Base-by-base conservation (phyloP, 2,329 filamentous ascomycete species). In the Sporothrix humicola region DNA sequence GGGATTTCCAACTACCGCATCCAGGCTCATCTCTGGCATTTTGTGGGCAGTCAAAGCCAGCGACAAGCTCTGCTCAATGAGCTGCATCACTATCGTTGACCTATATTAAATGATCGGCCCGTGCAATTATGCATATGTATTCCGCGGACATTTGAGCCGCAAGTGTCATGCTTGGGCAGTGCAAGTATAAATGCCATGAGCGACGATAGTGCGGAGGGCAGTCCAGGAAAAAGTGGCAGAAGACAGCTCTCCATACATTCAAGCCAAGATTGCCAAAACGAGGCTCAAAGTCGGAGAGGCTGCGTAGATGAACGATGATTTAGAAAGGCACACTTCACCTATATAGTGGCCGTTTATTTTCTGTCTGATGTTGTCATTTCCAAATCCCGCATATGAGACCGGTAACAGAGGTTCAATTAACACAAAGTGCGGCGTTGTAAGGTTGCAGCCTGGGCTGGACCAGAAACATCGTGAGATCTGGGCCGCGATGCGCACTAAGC, bases 71-170 rank as follows among this genome's bases (percentile, higher is more conserved):
- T n/a, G 2, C 7, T 4, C 2, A 17, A 46, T 44, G 8, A 46
- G 2, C 17, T 50, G 26, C 17, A 31, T 23, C 42, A 44, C 44
- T 13, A 23, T 13, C 63, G 15, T 15, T 17, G 20, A 44, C 8
- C 10, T 3, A 31, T 7, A 46, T 48, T 23, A 26, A 68, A 5
- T 50, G 63, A 68, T 68, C 63, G 44, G 63, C 63, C 63, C 63
- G 63, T 46, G 15, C 63, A 23, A 48, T 68, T 50, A 50, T 68
- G 63, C 63, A 68, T 66, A 26, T 68, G 20, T 68, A 23, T 48
- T 68, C 44, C 63, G 20, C 63, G 20, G 20, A 12, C 44, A 50
- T 50, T 68, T 31, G 26, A 50, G 3, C 20, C 44, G 63, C 46
- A 20, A 42, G 3, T 50, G n/a, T 50, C 20, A 50, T 68, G 20